Conservation (phyloP, 495 filamentous ascomycete genomes). For the Penicillium soppii region DNA sequence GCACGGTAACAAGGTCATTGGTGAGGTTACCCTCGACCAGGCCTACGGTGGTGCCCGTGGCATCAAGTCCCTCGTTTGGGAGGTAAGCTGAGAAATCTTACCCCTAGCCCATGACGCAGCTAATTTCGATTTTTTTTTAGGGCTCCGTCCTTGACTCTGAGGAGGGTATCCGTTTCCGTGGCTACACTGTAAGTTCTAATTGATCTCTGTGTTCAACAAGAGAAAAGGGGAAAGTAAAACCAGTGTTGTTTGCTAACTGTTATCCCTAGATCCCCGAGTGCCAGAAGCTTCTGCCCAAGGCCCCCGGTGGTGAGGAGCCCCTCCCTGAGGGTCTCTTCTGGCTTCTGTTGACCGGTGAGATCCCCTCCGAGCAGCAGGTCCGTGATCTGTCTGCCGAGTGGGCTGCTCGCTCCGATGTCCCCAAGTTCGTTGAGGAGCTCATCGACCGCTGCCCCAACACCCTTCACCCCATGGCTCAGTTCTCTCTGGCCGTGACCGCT, state of each 20-base stretch:
- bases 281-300: conserved; percentile 95
- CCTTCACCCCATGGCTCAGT: conserved; percentile 99
- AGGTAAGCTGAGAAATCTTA: conserved; percentile 48
- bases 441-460: conserved; percentile 98
- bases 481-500: conserved; percentile 94
- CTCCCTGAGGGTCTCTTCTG: conserved; percentile 99
- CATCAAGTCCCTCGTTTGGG: conserved; percentile 98
- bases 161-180: conserved; percentile 98
- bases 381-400: conserved; percentile 96
- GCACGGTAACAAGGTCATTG: conserved; percentile 88
- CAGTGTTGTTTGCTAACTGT: conserved; percentile 17
- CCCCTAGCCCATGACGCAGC: conserved; percentile 2
- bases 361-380: conserved; percentile 96
- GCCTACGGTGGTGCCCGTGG: conserved; percentile 99
- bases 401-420: conserved; percentile 94
- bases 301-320: conserved; percentile 91
- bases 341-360: conserved; percentile 96
- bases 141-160: conserved; percentile 97
- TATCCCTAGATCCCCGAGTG: conserved; percentile 83
- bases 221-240: too few species aligned
- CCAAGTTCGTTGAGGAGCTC: conserved; percentile 96
- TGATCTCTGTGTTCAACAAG: too few species aligned
- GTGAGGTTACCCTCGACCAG: conserved; percentile 98
- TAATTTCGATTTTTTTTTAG: conserved; percentile 31
- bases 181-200: conserved; percentile 70